A percentile compares a stretch with the other conserved stretches of the same genome.
phyloP scores from a whole-genome alignment of 257 asterid species.

The Nicotiana noctiflora region DNA sequence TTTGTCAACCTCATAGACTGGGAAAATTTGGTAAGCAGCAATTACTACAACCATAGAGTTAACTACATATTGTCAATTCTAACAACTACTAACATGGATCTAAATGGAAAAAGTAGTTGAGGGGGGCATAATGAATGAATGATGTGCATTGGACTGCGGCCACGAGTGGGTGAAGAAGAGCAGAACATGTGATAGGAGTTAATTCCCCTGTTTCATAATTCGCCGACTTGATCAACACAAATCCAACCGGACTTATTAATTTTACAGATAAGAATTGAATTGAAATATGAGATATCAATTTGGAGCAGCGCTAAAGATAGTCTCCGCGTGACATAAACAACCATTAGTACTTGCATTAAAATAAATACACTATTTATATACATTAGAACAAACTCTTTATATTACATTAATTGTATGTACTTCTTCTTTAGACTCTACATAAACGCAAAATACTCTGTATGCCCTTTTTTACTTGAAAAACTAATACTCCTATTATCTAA shows the following conservation, averaged over 20 bases:
- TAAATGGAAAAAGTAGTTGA: slow-evolving; percentile 9
- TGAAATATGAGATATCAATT: neutral
- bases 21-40: neutral
- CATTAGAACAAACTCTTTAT: no score
- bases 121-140: neutral
- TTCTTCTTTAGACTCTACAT: no score
- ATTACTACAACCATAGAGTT: neutral
- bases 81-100: neutral
- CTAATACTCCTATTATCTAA: neutral
- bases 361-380: no score
- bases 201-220: neutral
- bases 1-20: neutral
- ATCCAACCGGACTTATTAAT: neutral
- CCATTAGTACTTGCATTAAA: no score
- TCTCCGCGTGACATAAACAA: no score
- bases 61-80: neutral
- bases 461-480: no score
- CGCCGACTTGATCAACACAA: neutral
- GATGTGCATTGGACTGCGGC: slow-evolving; percentile 10
- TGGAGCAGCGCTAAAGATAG: no score
- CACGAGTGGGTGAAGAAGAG: neutral
- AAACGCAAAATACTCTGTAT: no score
- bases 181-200: slow-evolving; percentile 12
- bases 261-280: neutral
- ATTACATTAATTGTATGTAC: no score